These are phyloP conservation scores for Cladophialophora bantiana DNA, from an alignment of 2,329 filamentous ascomycete species.

Conservation along the genomic window DNA sequence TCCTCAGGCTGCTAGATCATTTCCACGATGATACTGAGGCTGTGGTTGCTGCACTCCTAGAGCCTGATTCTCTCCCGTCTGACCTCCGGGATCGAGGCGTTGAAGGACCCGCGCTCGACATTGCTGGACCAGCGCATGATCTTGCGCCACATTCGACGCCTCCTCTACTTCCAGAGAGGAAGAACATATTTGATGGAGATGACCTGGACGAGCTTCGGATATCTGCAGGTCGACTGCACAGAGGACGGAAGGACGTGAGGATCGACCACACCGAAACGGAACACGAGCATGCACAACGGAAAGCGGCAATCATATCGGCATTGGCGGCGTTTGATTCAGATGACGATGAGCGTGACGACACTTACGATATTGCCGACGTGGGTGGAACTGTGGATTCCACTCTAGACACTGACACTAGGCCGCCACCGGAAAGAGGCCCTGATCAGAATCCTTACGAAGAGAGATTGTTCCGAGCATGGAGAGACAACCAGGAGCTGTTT, in stretches of 20 bases:
- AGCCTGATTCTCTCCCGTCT: slow-evolving; percentile 71
- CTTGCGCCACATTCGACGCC: slow-evolving; percentile 58
- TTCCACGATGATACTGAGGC: slow-evolving; percentile 79
- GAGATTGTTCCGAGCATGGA: slow-evolving; percentile 74
- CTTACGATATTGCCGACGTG: slow-evolving; percentile 90
- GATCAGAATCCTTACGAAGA: slow-evolving; percentile 63
- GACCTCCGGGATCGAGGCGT: slow-evolving; percentile 62
- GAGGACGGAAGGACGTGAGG: slow-evolving; percentile 66
- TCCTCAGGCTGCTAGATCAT: slow-evolving; percentile 78
- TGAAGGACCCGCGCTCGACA: slow-evolving; percentile 24
- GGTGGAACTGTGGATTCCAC: slow-evolving; percentile 81
- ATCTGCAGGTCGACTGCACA: slow-evolving; percentile 72
- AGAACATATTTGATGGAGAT: slow-evolving; percentile 81
- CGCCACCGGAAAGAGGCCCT: slow-evolving; percentile 18
- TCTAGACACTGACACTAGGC: slow-evolving; percentile 39
- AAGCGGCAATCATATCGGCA: slow-evolving; percentile 86
- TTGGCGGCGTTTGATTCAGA: slow-evolving; percentile 89
- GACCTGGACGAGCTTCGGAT: slow-evolving; percentile 76
- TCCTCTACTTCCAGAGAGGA: slow-evolving; percentile 61
- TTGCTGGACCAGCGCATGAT: slow-evolving; percentile 46
- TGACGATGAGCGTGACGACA: slow-evolving; percentile 96
- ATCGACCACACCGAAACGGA: slow-evolving; percentile 47
- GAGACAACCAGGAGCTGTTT: slow-evolving; percentile 70
- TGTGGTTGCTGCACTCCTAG: slow-evolving; percentile 80
- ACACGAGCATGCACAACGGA: slow-evolving; percentile 66